Conservation (phyloP, 495 filamentous ascomycete species). For the Choiromyces venosus region DNA sequence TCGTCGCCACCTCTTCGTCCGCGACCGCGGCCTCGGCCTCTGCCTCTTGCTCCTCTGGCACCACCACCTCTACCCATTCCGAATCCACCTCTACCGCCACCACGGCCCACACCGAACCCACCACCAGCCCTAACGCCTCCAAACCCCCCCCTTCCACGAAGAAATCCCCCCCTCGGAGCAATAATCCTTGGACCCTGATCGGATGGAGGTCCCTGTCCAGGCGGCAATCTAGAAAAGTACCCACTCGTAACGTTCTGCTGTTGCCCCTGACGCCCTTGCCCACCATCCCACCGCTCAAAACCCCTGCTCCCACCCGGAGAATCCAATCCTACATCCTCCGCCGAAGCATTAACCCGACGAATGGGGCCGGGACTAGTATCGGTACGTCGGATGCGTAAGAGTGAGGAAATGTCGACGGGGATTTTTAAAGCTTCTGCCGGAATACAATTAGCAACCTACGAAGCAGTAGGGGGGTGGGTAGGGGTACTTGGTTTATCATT, state of each 20-base stretch:
- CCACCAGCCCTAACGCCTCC: slow-evolving; percentile 3
- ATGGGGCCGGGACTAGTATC: not conserved
- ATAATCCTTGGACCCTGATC: not conserved
- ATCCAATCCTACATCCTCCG: not conserved
- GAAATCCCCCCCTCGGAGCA: not conserved
- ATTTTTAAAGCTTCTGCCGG: not conserved
- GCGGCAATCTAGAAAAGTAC: not conserved
- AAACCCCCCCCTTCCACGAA: slow-evolving; percentile 11
- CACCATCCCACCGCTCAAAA: not conserved
- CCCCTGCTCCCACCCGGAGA: not conserved
- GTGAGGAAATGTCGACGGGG: not conserved
- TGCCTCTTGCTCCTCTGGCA: slow-evolving; percentile 10
- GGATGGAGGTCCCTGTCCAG: not conserved
- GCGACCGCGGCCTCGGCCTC: slow-evolving; percentile 7
- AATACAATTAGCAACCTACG: too few relatives aligned
- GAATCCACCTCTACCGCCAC: slow-evolving; percentile 1
- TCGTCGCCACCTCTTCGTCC: not conserved
- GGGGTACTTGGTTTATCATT: not conserved
- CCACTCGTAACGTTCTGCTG: not conserved
- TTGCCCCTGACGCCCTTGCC: not conserved
- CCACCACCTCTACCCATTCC: slow-evolving; percentile 9
- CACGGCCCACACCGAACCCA: slow-evolving; percentile 15
- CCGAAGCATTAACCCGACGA: not conserved
- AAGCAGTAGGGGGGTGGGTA: not conserved
- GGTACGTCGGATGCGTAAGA: not conserved